Percentiles rank a stretch among this genome's conserved stretches.
Conservation (phyloP, 73 alveolate species). For the Stentor coeruleus region DNA sequence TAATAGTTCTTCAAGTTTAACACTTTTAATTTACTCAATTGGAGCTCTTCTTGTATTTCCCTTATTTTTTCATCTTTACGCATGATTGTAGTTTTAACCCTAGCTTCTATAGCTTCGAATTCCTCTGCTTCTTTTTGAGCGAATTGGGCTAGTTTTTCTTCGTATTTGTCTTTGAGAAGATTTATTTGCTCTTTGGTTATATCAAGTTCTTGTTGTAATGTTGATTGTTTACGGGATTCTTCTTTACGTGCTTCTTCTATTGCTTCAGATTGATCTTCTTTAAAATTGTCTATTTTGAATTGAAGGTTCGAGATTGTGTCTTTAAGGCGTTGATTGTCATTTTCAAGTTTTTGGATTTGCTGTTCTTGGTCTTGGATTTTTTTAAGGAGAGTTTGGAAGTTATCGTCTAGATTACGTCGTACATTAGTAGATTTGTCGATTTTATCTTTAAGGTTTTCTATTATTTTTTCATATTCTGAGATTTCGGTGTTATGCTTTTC, state of each 20-base stretch:
- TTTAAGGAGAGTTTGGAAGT: conserved; percentile 27
- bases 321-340: conserved; percentile 15
- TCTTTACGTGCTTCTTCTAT: conserved; percentile 24
- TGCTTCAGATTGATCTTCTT: conserved; percentile 22
- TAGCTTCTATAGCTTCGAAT: conserved; percentile 82
- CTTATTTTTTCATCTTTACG: conserved; percentile 85
- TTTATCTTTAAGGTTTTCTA: conserved; percentile 37
- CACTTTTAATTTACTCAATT: conserved; percentile 64
- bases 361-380: conserved; percentile 34
- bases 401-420: conserved; percentile 33
- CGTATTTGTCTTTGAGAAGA: conserved; percentile 25
- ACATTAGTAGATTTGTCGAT: conserved; percentile 31
- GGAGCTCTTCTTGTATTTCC: conserved; percentile 73
- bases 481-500: conserved; percentile 29
- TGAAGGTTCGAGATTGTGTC: conserved; percentile 30
- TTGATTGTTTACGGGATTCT: background rate
- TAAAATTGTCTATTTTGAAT: conserved; percentile 19
- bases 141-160: conserved; percentile 46
- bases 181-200: conserved; percentile 19
- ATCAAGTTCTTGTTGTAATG: conserved; percentile 13
- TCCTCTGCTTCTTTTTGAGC: conserved; percentile 70
- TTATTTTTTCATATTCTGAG: conserved; percentile 27
- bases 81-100: conserved; percentile 73
- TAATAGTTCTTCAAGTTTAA: conserved; percentile 83
- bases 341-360: conserved; percentile 22